Percentiles rank a stretch among this genome's conserved stretches.
phyloP scores from a whole-genome alignment of 352 stramenopile species.

The Bremia lactucae region DNA sequence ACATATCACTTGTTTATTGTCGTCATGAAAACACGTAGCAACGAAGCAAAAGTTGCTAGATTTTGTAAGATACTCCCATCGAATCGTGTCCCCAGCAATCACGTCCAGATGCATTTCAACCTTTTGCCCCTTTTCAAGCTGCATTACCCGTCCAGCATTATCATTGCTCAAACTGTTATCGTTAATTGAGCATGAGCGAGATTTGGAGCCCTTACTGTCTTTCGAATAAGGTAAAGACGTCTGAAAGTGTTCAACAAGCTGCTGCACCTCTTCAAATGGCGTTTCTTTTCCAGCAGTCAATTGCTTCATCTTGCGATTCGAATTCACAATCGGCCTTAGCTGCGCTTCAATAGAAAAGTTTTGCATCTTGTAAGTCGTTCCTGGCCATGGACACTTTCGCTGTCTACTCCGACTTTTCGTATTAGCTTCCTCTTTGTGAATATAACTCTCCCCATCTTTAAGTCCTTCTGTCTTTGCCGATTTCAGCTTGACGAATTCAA shows the following conservation, averaged over 20 bases:
- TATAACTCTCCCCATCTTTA: slow-evolving; percentile 18
- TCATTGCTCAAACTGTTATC: slow-evolving; percentile 5
- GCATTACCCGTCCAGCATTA: slow-evolving; percentile 17
- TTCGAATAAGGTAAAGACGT: slow-evolving; percentile 26
- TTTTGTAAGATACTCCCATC: slow-evolving; percentile 49
- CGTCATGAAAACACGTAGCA: slow-evolving; percentile 50
- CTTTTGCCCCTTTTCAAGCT: slow-evolving; percentile 45
- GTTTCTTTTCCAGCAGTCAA: slow-evolving; percentile 20
- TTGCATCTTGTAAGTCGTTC: slow-evolving; percentile 68
- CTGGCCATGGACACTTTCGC: slow-evolving; percentile 43
- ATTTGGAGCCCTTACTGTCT: slow-evolving; percentile 11
- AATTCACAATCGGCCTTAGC: slow-evolving; percentile 45
- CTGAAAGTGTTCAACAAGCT: slow-evolving; percentile 48
- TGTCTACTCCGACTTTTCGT: slow-evolving; percentile 20
- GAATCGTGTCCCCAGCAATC: slow-evolving; percentile 42
- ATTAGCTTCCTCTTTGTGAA: slow-evolving; percentile 16
- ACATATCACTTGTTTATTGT: slow-evolving; percentile 35
- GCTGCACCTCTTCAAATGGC: slow-evolving; percentile 39
- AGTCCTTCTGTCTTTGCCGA: slow-evolving; percentile 29
- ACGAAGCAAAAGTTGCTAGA: slow-evolving; percentile 55
- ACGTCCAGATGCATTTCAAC: slow-evolving; percentile 81
- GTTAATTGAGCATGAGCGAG: slow-evolving; percentile 6
- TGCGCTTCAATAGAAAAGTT: slow-evolving; percentile 49
- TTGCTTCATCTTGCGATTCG: slow-evolving; percentile 37
- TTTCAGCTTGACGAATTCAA: slow-evolving; percentile 55